A percentile compares a stretch with the other conserved stretches of the same genome.
These are phyloP conservation scores for Tolypocladium pustulatum DNA, from an alignment of 2,329 filamentous ascomycete genomes.

Conservation along the genomic window DNA sequence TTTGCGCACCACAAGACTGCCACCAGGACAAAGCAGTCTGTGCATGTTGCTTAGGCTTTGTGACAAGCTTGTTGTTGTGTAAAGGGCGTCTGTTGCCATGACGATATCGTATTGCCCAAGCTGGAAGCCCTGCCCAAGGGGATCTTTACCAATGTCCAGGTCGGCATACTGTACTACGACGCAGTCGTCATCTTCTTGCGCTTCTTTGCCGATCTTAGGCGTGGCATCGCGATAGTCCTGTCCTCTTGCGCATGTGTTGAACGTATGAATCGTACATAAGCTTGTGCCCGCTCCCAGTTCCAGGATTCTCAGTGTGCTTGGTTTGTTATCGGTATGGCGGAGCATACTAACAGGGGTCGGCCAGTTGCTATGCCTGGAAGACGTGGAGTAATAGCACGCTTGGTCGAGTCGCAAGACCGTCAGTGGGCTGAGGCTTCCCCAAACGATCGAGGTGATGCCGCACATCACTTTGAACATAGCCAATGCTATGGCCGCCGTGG, in stretches of 20 bases:
- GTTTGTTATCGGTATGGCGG: not conserved
- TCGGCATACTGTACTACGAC: not conserved
- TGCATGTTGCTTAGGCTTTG: not conserved
- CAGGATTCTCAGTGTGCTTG: not conserved
- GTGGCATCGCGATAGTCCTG: not conserved
- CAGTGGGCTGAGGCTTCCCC: not conserved
- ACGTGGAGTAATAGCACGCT: not conserved
- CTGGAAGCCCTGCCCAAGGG: not conserved
- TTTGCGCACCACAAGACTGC: not conserved
- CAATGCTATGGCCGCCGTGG: not conserved
- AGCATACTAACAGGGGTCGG: not conserved
- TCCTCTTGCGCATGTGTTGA: not conserved
- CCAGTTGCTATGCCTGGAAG: not conserved
- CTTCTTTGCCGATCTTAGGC: not conserved
- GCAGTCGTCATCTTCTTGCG: not conserved
- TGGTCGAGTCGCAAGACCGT: not conserved
- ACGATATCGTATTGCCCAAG: not conserved
- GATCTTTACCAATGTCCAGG: not conserved
- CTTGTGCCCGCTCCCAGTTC: not conserved
- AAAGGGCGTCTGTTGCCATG: not conserved
- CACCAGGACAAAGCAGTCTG: not conserved
- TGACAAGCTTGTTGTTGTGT: not conserved
- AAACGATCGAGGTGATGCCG: not conserved
- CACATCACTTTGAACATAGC: not conserved
- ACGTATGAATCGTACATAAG: not conserved